Evolutionary conservation across 805 yeast species (phyloP).

Genomic region (Candida quercuum): DNA sequence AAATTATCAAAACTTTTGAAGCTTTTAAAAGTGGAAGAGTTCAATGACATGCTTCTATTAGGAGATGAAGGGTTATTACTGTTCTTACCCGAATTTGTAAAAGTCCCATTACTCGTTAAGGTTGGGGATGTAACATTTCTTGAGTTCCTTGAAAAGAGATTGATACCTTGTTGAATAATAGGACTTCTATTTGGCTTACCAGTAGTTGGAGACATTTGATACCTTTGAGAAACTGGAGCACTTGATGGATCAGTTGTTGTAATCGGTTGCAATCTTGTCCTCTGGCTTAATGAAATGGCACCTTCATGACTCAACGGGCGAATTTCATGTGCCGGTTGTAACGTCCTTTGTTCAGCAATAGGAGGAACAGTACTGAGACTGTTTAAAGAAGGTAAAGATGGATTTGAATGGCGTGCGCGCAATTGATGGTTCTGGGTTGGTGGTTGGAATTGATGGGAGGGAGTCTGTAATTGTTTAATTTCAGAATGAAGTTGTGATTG

Average conservation of each 20-base stretch:
- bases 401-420: not conserved
- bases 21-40: slow-evolving; percentile 27
- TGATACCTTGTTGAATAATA: slow-evolving; percentile 32
- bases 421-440: not conserved
- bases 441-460: slow-evolving; percentile 8
- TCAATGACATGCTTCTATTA: slow-evolving; percentile 30
- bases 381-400: not conserved
- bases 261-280: slow-evolving; percentile 14
- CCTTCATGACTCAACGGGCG: not conserved
- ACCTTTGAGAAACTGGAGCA: slow-evolving; percentile 15
- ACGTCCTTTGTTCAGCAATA: slow-evolving; percentile 1
- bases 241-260: slow-evolving; percentile 11
- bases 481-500: slow-evolving; percentile 3
- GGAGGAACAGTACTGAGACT: not conserved
- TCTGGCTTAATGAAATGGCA: not conserved
- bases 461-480: slow-evolving; percentile 1
- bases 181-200: slow-evolving; percentile 27
- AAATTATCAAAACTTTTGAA: slow-evolving; percentile 24
- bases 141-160: slow-evolving; percentile 26
- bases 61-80: slow-evolving; percentile 17
- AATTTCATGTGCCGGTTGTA: slow-evolving; percentile 4
- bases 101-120: slow-evolving; percentile 1
- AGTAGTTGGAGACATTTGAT: slow-evolving; percentile 14
- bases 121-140: slow-evolving; percentile 22
- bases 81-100: slow-evolving; percentile 1